phyloP scores from a whole-genome alignment of 176 grass and related monocot genomes.

The Oryza glaberrima region DNA sequence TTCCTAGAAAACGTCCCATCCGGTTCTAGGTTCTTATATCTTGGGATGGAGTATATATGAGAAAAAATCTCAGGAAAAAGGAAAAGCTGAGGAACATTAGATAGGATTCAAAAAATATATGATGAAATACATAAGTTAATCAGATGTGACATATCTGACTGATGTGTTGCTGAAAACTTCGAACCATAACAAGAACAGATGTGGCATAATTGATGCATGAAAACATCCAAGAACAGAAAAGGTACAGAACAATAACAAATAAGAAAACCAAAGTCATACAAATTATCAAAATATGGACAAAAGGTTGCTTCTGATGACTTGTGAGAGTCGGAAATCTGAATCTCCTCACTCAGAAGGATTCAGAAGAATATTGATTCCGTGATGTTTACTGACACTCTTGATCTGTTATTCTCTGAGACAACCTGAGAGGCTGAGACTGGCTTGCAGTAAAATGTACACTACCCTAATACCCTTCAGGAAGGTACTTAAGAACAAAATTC shows the following conservation, averaged over 20 bases:
- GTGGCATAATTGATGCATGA: not conserved
- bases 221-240: not conserved
- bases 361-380: constrained; percentile 41
- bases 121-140: too few species aligned
- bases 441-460: constrained; percentile 14
- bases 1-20: too few species aligned
- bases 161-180: not conserved
- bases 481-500: not conserved
- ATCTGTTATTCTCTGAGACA: constrained; percentile 23
- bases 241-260: not conserved
- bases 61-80: too few species aligned
- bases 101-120: too few species aligned
- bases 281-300: constrained; percentile 1
- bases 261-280: constrained; percentile 1
- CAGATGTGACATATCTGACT: too few species aligned
- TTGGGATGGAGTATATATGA: too few species aligned
- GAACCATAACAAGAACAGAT: not conserved
- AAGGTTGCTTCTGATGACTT: constrained; percentile 37
- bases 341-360: constrained; percentile 35
- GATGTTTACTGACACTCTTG: constrained; percentile 12
- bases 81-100: too few species aligned
- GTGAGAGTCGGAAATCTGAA: constrained; percentile 41
- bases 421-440: not conserved
- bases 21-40: too few species aligned
- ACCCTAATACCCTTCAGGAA: not conserved